Percentiles rank a stretch among this genome's conserved stretches.
phyloP scores from a whole-genome alignment of 306 rosid genomes.

The Astragalus glycyphyllos region DNA sequence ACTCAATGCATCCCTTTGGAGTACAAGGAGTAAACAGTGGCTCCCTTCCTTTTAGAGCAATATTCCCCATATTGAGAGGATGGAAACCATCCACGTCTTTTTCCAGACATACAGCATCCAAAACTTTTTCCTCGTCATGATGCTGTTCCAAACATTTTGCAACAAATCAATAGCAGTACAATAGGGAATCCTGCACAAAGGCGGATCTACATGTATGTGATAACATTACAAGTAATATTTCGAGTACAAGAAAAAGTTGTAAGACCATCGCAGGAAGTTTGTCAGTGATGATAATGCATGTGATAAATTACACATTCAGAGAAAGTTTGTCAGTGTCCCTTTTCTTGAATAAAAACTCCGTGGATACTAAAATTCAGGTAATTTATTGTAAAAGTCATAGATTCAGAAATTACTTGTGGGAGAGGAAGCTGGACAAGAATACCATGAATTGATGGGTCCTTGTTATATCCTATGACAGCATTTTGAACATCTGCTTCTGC shows the following conservation, averaged over 20 bases:
- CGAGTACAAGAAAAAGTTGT: background rate
- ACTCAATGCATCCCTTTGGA: conserved; percentile 89
- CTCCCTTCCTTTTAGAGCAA: conserved; percentile 86
- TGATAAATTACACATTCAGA: conserved; percentile 19
- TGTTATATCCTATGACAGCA: conserved; percentile 62
- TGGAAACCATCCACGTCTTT: conserved; percentile 96
- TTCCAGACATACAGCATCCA: conserved; percentile 65
- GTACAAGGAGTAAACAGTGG: conserved; percentile 93
- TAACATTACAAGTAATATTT: background rate
- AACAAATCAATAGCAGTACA: conserved; percentile 54
- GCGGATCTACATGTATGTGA: too few species aligned
- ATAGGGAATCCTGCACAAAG: conserved; percentile 45
- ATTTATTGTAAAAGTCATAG: conserved; percentile 37
- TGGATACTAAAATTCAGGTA: conserved; percentile 19
- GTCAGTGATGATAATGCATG: conserved; percentile 6
- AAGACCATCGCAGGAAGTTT: background rate
- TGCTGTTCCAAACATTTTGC: conserved; percentile 72
- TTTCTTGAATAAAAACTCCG: conserved; percentile 32
- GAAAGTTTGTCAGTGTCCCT: background rate
- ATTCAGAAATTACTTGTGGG: conserved; percentile 80
- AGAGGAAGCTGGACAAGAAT: conserved; percentile 98
- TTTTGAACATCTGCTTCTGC: conserved; percentile 65
- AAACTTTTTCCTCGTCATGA: conserved; percentile 68
- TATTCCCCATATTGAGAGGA: conserved; percentile 83
- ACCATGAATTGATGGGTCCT: conserved; percentile 87